Conservation (phyloP, 1,284 basidiomycete genomes). For the Tilletia horrida region DNA sequence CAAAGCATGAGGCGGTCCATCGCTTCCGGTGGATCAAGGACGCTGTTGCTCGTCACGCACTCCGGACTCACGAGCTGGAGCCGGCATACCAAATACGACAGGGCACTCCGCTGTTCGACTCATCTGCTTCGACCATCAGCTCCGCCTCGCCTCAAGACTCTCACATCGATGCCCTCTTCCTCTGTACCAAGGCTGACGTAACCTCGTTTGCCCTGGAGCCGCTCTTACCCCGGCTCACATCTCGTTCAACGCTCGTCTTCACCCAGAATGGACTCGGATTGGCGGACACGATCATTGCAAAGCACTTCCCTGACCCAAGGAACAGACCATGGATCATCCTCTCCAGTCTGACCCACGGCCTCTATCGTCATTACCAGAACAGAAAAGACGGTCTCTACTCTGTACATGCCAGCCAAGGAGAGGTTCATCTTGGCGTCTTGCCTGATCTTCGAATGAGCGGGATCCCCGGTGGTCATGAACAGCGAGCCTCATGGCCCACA, state of each 20-base stretch:
- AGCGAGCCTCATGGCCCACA: slow-evolving; percentile 24
- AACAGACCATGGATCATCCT: slow-evolving; percentile 81
- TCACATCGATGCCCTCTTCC: slow-evolving; percentile 62
- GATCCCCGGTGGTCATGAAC: slow-evolving; percentile 16
- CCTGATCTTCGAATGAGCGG: slow-evolving; percentile 62
- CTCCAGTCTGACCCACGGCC: slow-evolving; percentile 76
- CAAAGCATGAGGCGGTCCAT: background rate
- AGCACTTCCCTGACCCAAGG: slow-evolving; percentile 70
- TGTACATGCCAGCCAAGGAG: slow-evolving; percentile 72
- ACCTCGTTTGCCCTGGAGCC: slow-evolving; percentile 64
- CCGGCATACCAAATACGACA: slow-evolving; percentile 25
- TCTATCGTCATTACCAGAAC: slow-evolving; percentile 57
- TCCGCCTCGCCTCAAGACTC: slow-evolving; percentile 1
- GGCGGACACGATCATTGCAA: slow-evolving; percentile 71
- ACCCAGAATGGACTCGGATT: slow-evolving; percentile 88
- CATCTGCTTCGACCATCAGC: slow-evolving; percentile 5
- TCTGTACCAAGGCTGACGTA: slow-evolving; percentile 74
- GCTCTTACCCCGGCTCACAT: slow-evolving; percentile 67
- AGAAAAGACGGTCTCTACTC: slow-evolving; percentile 58
- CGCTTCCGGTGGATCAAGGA: slow-evolving; percentile 22
- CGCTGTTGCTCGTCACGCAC: slow-evolving; percentile 12
- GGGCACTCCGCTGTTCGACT: background rate
- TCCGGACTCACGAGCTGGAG: slow-evolving; percentile 57
- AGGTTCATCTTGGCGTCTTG: slow-evolving; percentile 73
- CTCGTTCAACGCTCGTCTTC: slow-evolving; percentile 76